These are phyloP conservation scores for Boletus insuetus DNA, from an alignment of 768 basidiomycete genomes.

Conservation along the genomic window DNA sequence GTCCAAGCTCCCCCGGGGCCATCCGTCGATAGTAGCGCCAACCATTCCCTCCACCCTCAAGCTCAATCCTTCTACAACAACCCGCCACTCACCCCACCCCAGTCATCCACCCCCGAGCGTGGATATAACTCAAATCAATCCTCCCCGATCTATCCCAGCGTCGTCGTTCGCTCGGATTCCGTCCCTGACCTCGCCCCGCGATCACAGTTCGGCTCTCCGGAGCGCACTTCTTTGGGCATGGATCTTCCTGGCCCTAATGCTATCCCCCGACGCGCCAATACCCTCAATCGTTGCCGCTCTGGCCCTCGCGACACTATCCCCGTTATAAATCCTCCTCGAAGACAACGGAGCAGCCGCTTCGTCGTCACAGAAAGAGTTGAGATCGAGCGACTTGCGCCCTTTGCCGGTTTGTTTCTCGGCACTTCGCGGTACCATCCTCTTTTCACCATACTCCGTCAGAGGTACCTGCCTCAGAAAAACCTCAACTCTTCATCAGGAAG, in stretches of 20 bases:
- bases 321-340: slow-evolving; percentile 78
- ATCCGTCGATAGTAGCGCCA: slow-evolving; percentile 1
- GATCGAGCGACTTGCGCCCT: slow-evolving; percentile 78
- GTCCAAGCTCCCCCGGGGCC: no score
- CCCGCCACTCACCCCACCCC: slow-evolving; percentile 33
- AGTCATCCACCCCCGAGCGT: slow-evolving; percentile 52
- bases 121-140: slow-evolving; percentile 44
- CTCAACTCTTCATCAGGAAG: slow-evolving; percentile 90
- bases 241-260: slow-evolving; percentile 44
- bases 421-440: background rate
- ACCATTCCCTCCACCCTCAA: slow-evolving; percentile 42
- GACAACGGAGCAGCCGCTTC: slow-evolving; percentile 75
- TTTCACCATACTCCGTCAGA: slow-evolving; percentile 46
- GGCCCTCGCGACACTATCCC: slow-evolving; percentile 85
- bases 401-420: no score
- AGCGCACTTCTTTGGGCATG: slow-evolving; percentile 37
- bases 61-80: slow-evolving; percentile 34
- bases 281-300: slow-evolving; percentile 72
- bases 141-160: slow-evolving; percentile 16
- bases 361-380: slow-evolving; percentile 95
- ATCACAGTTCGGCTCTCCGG: slow-evolving; percentile 36
- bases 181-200: slow-evolving; percentile 52
- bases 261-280: slow-evolving; percentile 59
- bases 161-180: no score
- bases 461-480: slow-evolving; percentile 82